These are phyloP conservation scores for Lentinula sp. DNA, from an alignment of 768 basidiomycete species.

Conservation along the genomic window DNA sequence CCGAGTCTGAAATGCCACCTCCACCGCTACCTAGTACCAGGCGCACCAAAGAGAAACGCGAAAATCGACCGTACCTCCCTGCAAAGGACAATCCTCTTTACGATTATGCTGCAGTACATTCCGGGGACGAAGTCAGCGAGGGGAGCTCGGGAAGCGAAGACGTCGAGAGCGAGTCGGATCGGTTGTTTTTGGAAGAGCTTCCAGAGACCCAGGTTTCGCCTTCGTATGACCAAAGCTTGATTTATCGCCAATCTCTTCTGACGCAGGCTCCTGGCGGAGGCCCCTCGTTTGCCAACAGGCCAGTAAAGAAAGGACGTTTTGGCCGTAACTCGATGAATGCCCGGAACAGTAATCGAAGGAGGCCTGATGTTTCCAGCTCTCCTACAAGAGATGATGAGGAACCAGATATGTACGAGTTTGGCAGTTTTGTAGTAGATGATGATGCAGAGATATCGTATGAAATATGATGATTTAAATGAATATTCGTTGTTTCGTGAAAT, in stretches of 20 bases:
- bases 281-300: slow-evolving; percentile 52
- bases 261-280: slow-evolving; percentile 52
- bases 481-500: no score
- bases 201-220: slow-evolving; percentile 62
- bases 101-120: slow-evolving; percentile 70
- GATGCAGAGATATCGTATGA: slow-evolving; percentile 59
- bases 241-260: slow-evolving; percentile 67
- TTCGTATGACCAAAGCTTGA: slow-evolving; percentile 67
- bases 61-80: slow-evolving; percentile 16
- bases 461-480: no score
- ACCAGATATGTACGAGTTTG: slow-evolving; percentile 62
- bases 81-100: slow-evolving; percentile 35
- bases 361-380: slow-evolving; percentile 46
- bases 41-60: slow-evolving; percentile 4
- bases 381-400: slow-evolving; percentile 46
- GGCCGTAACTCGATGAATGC: slow-evolving; percentile 24
- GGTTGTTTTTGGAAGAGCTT: slow-evolving; percentile 56
- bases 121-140: slow-evolving; percentile 71
- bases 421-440: slow-evolving; percentile 79
- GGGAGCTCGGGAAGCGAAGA: slow-evolving; percentile 52
- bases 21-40: slow-evolving; percentile 10
- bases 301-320: slow-evolving; percentile 39
- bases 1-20: slow-evolving; percentile 12
- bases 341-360: slow-evolving; percentile 15
- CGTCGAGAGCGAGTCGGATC: slow-evolving; percentile 61